Percentiles rank a stretch among this genome's conserved stretches.
These are phyloP conservation scores for Dothiorella sarmentorum DNA, from an alignment of 2,329 filamentous ascomycete species.

Conservation along the genomic window DNA sequence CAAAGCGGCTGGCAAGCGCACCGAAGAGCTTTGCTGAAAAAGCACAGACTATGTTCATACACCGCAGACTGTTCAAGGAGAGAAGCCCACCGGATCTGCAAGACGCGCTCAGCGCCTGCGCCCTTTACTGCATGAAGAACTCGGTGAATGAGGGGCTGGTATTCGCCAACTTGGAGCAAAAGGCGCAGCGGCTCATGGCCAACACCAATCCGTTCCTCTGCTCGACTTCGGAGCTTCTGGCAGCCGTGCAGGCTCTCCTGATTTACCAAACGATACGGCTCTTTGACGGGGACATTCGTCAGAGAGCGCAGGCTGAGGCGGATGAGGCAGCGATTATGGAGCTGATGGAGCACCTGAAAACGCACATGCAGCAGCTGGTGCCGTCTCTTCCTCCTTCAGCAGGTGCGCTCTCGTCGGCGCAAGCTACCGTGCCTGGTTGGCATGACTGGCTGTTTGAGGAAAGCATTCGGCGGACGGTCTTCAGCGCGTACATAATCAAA, in stretches of 20 bases:
- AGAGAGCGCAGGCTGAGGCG: conserved; percentile 24
- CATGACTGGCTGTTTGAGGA: conserved; percentile 31
- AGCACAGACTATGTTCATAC: conserved; percentile 22
- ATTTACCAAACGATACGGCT: conserved; percentile 30
- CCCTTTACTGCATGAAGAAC: conserved; percentile 20
- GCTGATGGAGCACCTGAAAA: conserved; percentile 25
- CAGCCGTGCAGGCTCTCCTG: conserved; percentile 25
- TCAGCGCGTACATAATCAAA: conserved; percentile 29
- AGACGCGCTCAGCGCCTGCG: conserved; percentile 22
- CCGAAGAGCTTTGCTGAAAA: conserved; percentile 22
- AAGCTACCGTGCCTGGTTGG: conserved; percentile 11
- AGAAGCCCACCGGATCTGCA: conserved; percentile 20
- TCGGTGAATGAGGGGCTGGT: conserved; percentile 20
- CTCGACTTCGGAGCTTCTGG: conserved; percentile 19
- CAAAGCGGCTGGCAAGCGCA: conserved; percentile 1
- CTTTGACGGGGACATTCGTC: conserved; percentile 27
- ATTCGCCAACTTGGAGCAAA: conserved; percentile 20
- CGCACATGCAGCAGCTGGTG: not conserved
- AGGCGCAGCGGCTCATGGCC: conserved; percentile 19
- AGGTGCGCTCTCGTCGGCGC: not conserved
- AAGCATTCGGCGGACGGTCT: conserved; percentile 32
- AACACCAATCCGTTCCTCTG: conserved; percentile 2
- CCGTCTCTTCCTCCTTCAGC: not conserved
- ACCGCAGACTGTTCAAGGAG: conserved; percentile 20
- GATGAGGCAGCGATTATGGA: conserved; percentile 23